Evolutionary conservation across 495 filamentous ascomycete species (phyloP), one percentile per base, ranked within the genome.

Genomic region (Neurospora sp.): DNA sequence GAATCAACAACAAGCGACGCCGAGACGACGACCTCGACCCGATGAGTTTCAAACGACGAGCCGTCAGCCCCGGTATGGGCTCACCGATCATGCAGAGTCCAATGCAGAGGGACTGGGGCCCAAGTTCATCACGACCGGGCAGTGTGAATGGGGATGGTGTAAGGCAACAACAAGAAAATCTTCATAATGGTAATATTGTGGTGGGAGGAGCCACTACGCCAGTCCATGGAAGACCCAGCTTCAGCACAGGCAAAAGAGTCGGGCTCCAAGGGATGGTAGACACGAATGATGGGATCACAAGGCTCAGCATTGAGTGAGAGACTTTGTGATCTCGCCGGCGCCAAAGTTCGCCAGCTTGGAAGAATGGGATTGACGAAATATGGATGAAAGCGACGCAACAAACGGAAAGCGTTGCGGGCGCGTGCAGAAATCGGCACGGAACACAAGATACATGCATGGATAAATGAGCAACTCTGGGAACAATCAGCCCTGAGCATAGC

Each of bases 241-340:
- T 65, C 53, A 65, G 53, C 27, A 65, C 53, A 18, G 45, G 40
- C 16, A 74, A 68, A 74, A 86, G 95, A 70, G 85, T 98, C 38
- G 97, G 96, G 27, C 87, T 96, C 70, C 96, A 98, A 80, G 96
- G 96, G 0, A 97, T 98, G 93, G 93, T 86, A 69, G 96, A 98
- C 83, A 96, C 96, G 4, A 92, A 93, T 77, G 96, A 98, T 83
- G 93, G 94, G 27, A 85, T 98, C 75, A 98, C 97, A 92, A 94
- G 96, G 77, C 95, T 99, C 94, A 97, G 93, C 79, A 81, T 81
- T 39, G 79, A 81, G 75, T 81, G 35, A 6, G 53, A 14, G 14
- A 18, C 6, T 18, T 16, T 7, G 1, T 14, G 27, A 35, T 65
- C 12, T 35, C 10, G 27, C 3, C 18, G 27, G 27, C 53, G 53